A percentile compares a stretch with the other conserved stretches of the same genome.
Conservation (phyloP, 441 rosid genomes). For the Brassica hybrid region DNA sequence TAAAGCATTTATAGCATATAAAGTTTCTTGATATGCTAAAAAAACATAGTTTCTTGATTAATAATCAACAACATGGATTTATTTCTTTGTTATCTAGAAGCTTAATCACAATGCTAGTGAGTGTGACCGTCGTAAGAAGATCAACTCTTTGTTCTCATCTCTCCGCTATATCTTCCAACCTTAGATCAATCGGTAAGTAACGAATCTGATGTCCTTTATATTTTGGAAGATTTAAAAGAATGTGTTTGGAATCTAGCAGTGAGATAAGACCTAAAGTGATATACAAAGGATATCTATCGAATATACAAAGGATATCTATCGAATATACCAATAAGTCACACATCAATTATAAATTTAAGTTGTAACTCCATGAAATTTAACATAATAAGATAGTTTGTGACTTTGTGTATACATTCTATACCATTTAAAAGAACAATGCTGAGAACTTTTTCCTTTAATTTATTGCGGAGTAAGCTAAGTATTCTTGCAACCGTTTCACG, state of each 20-base stretch:
- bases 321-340: background rate
- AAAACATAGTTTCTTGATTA: conserved; percentile 1
- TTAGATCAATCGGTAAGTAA: conserved; percentile 50
- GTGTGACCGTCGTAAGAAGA: conserved; percentile 66
- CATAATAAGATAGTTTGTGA: background rate
- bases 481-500: too few relatives aligned
- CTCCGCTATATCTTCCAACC: conserved; percentile 63
- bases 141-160: conserved; percentile 44
- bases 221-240: background rate
- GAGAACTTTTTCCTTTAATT: background rate
- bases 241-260: background rate
- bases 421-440: background rate
- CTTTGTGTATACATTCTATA: too few relatives aligned
- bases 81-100: conserved; percentile 48
- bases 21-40: too few relatives aligned
- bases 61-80: background rate
- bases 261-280: background rate
- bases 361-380: background rate
- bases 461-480: too few relatives aligned
- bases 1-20: background rate
- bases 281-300: background rate
- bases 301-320: background rate
- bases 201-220: background rate
- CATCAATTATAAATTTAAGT: background rate
- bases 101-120: conserved; percentile 74